Evolutionary conservation across 2,329 filamentous ascomycete genomes (phyloP).

Genomic region (Apiospora arundinis): DNA sequence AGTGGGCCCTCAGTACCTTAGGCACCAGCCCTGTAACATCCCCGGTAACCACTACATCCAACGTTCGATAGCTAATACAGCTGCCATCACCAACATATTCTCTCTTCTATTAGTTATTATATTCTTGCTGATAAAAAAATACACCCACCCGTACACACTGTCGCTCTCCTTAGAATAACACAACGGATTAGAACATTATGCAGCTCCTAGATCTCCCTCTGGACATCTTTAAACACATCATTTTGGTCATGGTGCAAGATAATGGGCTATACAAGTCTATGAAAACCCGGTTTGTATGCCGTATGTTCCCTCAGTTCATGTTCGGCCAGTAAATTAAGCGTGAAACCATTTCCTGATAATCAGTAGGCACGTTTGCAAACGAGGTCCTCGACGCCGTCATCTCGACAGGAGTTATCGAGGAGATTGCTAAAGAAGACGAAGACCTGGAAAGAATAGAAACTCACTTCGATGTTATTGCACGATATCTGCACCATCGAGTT

Average conservation of each 20-base stretch:
- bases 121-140: too few species aligned
- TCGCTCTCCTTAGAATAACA: too few species aligned
- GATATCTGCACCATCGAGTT: conserved; percentile 11
- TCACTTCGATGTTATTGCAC: background rate
- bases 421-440: background rate
- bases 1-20: too few species aligned
- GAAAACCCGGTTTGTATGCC: background rate
- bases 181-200: background rate
- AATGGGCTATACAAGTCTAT: background rate
- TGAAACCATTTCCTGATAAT: background rate
- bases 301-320: background rate
- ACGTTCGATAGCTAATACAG: background rate
- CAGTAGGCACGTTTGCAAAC: conserved; percentile 15
- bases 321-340: background rate
- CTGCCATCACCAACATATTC: background rate
- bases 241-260: background rate
- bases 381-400: conserved; percentile 11
- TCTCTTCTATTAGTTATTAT: background rate
- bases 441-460: background rate
- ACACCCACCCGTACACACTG: too few species aligned
- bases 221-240: background rate
- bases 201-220: conserved; percentile 10
- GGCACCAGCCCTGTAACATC: background rate
- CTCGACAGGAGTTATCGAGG: conserved; percentile 2
- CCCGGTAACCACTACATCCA: background rate